Evolutionary conservation across 805 yeast species (phyloP), one percentile per base, ranked within the genome.

Genomic region (Lipomyces mesembrius): DNA sequence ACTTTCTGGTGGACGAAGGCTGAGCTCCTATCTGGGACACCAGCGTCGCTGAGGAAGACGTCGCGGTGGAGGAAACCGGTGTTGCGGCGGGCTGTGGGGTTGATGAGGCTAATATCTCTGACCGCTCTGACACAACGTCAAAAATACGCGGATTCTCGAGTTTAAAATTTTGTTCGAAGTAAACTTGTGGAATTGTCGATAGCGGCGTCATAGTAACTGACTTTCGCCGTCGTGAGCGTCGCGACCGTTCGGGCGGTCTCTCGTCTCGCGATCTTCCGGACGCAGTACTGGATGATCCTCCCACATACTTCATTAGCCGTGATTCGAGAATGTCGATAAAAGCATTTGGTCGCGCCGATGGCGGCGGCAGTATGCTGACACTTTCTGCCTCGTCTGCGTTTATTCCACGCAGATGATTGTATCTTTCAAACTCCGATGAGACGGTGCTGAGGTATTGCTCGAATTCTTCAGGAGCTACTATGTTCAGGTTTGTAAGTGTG

Each of bases 81-180:
- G n/a, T 52, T 25, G 55, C 69, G 66, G 25, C 69, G 67, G 11
- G 63, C 54, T 9, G 71, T 22, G 72, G 67, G 3, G 66, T 52
- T n/a, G 60, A 46, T 6, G 71, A 58, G 11, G 71, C 59, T 14
- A 73, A 62, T 25, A 86, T 79, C 22, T 84, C 83, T 1, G 85
- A 79, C 53, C 84, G 84, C 56, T 87, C 92, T 14, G 90, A 83
- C 1, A 93, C 97, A 66, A 84, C 81, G 63, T 87, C 87, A 76
- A 94, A 94, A 0, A 88, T 83, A 64, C 97, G 83, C 6, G 97
- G 97, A 75, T 95, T 92, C 73, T 95, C 98, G 52, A 95, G 81
- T 70, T 91, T 83, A 78, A 95, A 95, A 53, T 87, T 84, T 7
- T 84, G 80, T 32, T 84, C 84, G 69, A 89, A 87, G 73, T 85